phyloP scores from a whole-genome alignment of 345 rosid genomes.

The Eucalyptus viminalis region DNA sequence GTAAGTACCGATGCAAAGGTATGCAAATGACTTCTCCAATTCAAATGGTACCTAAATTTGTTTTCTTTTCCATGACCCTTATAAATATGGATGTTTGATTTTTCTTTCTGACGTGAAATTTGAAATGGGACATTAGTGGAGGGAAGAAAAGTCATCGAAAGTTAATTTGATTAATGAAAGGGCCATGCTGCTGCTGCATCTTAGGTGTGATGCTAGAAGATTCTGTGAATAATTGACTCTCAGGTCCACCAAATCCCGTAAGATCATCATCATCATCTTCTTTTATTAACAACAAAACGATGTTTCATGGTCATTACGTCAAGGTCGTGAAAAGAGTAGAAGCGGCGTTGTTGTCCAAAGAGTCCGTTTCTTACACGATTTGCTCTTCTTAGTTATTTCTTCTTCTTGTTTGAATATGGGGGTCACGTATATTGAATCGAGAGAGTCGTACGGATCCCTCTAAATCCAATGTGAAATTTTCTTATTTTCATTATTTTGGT shows the following conservation, averaged over 20 bases:
- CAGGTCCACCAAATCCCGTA: background rate
- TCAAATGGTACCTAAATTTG: background rate
- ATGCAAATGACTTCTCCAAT: background rate
- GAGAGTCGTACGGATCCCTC: background rate
- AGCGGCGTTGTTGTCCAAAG: background rate
- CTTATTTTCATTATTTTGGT: accelerated
- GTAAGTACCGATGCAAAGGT: background rate
- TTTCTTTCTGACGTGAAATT: background rate
- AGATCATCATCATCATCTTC: background rate
- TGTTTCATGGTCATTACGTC: background rate
- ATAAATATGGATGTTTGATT: background rate
- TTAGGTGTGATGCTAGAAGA: background rate
- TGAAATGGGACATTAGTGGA: background rate
- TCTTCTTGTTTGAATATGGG: background rate
- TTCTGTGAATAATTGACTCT: background rate
- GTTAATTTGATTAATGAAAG: background rate
- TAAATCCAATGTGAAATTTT: background rate
- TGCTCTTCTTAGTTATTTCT: background rate
- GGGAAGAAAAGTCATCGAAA: background rate
- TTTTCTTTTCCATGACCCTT: background rate
- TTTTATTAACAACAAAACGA: background rate
- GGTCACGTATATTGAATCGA: background rate
- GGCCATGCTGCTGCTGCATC: background rate
- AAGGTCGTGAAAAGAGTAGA: background rate
- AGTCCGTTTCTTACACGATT: background rate